Conservation (phyloP, 768 basidiomycete species). For the Mycena floridula region DNA sequence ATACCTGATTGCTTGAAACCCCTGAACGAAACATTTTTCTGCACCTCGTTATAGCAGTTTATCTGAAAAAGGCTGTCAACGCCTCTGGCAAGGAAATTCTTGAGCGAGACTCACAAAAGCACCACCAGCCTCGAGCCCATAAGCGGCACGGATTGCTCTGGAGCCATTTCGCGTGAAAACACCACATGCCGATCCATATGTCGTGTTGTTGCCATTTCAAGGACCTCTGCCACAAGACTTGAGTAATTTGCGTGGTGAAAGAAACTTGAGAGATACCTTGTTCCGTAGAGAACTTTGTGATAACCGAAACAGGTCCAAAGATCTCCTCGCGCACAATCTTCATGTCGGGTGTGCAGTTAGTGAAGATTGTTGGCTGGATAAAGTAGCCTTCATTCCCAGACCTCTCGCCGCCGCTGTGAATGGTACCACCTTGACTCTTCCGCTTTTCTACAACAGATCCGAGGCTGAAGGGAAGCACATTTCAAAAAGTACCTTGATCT, state of each 20-base stretch:
- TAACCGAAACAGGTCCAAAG: slow-evolving; percentile 73
- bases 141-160: slow-evolving; percentile 57
- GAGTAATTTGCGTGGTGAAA: background rate
- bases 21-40: slow-evolving; percentile 55
- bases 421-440: slow-evolving; percentile 61
- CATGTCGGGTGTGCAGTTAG: slow-evolving; percentile 61
- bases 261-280: slow-evolving; percentile 32
- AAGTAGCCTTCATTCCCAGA: slow-evolving; percentile 58
- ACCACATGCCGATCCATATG: slow-evolving; percentile 74
- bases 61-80: slow-evolving; percentile 18
- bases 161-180: slow-evolving; percentile 68
- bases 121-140: slow-evolving; percentile 62
- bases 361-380: slow-evolving; percentile 72
- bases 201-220: slow-evolving; percentile 24
- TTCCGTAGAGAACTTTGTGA: slow-evolving; percentile 70
- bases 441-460: no score
- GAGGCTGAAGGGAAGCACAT: no score
- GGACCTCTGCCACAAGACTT: no score
- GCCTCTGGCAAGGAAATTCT: background rate
- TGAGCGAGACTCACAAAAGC: slow-evolving; percentile 39
- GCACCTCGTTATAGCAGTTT: slow-evolving; percentile 36
- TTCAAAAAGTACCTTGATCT: no score
- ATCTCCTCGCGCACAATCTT: slow-evolving; percentile 73
- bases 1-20: slow-evolving; percentile 73
- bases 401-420: slow-evolving; percentile 57